A percentile compares a stretch with the other conserved stretches of the same genome.
Evolutionary conservation across 352 stramenopile species (phyloP).

Genomic region (Pythium grandisporangium): DNA sequence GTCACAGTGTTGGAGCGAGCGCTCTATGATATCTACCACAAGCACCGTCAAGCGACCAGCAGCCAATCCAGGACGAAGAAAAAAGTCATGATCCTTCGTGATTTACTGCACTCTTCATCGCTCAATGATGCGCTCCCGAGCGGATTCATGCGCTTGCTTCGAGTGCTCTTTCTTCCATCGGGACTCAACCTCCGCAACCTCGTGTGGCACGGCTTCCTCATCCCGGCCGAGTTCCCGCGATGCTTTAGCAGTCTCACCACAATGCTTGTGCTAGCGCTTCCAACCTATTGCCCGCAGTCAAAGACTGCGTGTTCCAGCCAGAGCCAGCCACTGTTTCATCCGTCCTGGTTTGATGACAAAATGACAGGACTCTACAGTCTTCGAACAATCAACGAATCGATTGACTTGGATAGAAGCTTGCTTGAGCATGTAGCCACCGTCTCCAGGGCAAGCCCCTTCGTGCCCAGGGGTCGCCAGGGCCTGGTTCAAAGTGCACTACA

Average conservation of each 20-base stretch:
- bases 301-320: background rate
- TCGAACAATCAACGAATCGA: background rate
- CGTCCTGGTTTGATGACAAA: slow-evolving; percentile 9
- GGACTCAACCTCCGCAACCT: slow-evolving; percentile 60
- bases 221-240: slow-evolving; percentile 37
- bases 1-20: slow-evolving; percentile 54
- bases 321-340: slow-evolving; percentile 17
- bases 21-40: slow-evolving; percentile 43
- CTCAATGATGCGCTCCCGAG: slow-evolving; percentile 19
- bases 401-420: too few species aligned
- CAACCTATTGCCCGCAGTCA: slow-evolving; percentile 3
- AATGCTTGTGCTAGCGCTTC: slow-evolving; percentile 32
- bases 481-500: slow-evolving; percentile 26
- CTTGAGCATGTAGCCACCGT: too few species aligned
- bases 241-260: slow-evolving; percentile 42
- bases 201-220: slow-evolving; percentile 61
- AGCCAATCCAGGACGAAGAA: slow-evolving; percentile 9
- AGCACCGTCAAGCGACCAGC: slow-evolving; percentile 7
- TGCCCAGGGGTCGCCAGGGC: slow-evolving; percentile 24
- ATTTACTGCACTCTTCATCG: slow-evolving; percentile 37
- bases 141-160: slow-evolving; percentile 34
- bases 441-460: slow-evolving; percentile 12
- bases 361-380: too few species aligned
- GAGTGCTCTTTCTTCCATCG: slow-evolving; percentile 45
- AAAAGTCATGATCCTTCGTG: slow-evolving; percentile 64